Conservation (phyloP, 73 alveolate genomes). For the Stentor roeselii region DNA sequence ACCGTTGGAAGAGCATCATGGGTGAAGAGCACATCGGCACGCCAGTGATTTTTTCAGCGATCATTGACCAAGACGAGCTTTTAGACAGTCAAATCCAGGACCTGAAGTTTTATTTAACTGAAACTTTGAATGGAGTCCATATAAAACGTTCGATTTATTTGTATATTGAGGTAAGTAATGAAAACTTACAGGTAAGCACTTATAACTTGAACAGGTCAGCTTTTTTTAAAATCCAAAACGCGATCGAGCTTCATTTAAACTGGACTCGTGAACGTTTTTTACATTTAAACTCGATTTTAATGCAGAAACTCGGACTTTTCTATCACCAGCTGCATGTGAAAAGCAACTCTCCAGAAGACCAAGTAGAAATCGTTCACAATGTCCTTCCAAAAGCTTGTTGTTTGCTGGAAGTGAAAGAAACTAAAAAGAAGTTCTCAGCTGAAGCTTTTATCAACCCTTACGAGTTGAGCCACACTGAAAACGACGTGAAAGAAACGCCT, state of each 20-base stretch:
- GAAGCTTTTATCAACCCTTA: constrained; percentile 5
- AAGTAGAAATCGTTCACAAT: background rate
- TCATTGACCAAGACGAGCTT: background rate
- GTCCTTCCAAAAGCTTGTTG: background rate
- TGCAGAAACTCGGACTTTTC: constrained; percentile 13
- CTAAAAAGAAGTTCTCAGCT: background rate
- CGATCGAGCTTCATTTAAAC: background rate
- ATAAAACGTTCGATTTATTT: background rate
- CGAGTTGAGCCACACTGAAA: background rate
- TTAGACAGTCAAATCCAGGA: background rate
- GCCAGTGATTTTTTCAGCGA: background rate
- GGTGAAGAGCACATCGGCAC: background rate
- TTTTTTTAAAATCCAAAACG: background rate
- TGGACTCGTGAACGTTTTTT: background rate
- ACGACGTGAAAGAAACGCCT: background rate
- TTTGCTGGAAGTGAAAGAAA: background rate
- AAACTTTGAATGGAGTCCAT: background rate
- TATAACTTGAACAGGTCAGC: background rate
- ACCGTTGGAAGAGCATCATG: background rate
- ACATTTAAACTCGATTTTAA: background rate
- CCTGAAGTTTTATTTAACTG: background rate
- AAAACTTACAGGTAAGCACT: background rate
- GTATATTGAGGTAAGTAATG: background rate
- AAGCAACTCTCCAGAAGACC: background rate
- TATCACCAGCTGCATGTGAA: background rate